Conservation (phyloP, 176 grass and related monocot genomes). For the Typha latifolia region DNA sequence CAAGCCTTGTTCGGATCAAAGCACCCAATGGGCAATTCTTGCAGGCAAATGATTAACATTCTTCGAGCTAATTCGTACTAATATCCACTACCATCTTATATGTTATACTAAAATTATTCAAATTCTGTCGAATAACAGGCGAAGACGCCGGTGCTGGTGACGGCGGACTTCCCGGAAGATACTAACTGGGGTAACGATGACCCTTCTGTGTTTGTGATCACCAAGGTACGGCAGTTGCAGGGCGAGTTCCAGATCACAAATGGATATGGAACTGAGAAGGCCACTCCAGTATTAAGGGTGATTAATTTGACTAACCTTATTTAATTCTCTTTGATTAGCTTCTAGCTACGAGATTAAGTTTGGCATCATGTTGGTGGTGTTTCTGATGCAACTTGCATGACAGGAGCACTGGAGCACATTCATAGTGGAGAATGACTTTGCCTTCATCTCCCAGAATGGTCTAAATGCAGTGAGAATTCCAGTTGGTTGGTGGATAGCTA, state of each 20-base stretch:
- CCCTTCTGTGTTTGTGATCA: constrained; percentile 48
- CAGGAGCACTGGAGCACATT: constrained; percentile 58
- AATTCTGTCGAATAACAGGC: constrained; percentile 6
- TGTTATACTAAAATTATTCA: neutral
- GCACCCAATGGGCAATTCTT: constrained; percentile 49
- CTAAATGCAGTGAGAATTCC: constrained; percentile 54
- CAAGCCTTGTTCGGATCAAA: constrained; percentile 29
- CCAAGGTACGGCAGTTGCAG: constrained; percentile 13
- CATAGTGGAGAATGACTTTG: constrained; percentile 51
- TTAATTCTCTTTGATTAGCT: too few relatives aligned
- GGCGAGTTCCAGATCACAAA: constrained; percentile 67
- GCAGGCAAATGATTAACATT: constrained; percentile 25
- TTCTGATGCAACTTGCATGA: neutral
- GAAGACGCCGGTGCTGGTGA: constrained; percentile 32
- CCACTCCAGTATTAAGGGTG: constrained; percentile 34
- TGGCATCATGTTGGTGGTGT: neutral
- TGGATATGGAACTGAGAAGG: constrained; percentile 36
- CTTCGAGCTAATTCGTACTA: neutral
- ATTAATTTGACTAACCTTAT: neutral
- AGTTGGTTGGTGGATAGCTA: constrained; percentile 68
- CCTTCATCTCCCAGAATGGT: constrained; percentile 23
- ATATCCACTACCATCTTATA: too few relatives aligned
- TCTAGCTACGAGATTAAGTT: too few relatives aligned
- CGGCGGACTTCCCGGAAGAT: constrained; percentile 23
- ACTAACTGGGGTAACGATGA: constrained; percentile 50